phyloP scores from a whole-genome alignment of 2,329 filamentous ascomycete species.

The Dendryphion nanum region DNA sequence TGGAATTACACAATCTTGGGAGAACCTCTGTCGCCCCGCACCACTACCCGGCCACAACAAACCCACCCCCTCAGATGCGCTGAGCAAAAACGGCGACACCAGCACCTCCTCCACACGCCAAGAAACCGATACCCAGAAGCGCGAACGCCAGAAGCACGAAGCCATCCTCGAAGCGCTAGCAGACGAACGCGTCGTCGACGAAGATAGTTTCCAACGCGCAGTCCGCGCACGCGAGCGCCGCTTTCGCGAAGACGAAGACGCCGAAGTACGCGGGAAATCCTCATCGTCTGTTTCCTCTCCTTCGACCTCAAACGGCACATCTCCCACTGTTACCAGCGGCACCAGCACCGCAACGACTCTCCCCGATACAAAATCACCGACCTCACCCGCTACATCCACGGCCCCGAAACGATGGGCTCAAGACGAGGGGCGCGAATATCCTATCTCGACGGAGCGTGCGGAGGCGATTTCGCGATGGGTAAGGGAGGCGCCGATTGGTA shows the following conservation, averaged over 20 bases:
- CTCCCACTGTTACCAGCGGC: neutral
- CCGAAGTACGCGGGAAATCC: conserved; percentile 20
- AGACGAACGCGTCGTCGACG: conserved; percentile 67
- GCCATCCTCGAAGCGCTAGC: conserved; percentile 66
- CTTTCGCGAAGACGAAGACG: conserved; percentile 56
- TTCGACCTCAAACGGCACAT: neutral
- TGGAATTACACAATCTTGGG: conserved; percentile 64
- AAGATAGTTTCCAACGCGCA: conserved; percentile 63
- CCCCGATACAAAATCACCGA: neutral
- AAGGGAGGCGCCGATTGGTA: conserved; percentile 43
- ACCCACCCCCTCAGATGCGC: neutral
- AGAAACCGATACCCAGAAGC: conserved; percentile 55
- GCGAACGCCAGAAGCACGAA: conserved; percentile 61
- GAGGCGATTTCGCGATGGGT: conserved; percentile 70
- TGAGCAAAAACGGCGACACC: conserved; percentile 8
- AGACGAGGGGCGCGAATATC: conserved; percentile 67
- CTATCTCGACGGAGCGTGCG: conserved; percentile 68
- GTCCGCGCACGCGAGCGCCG: conserved; percentile 60
- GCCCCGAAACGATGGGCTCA: conserved; percentile 59
- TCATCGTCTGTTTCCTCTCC: neutral
- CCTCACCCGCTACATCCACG: neutral
- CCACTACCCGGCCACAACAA: conserved; percentile 37
- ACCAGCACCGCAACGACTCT: neutral
- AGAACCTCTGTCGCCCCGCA: conserved; percentile 61
- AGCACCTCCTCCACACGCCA: conserved; percentile 4